Percentiles rank a stretch among this genome's conserved stretches.
Conservation (phyloP, 2,329 filamentous ascomycete genomes). For the Calonectria leucothoes region DNA sequence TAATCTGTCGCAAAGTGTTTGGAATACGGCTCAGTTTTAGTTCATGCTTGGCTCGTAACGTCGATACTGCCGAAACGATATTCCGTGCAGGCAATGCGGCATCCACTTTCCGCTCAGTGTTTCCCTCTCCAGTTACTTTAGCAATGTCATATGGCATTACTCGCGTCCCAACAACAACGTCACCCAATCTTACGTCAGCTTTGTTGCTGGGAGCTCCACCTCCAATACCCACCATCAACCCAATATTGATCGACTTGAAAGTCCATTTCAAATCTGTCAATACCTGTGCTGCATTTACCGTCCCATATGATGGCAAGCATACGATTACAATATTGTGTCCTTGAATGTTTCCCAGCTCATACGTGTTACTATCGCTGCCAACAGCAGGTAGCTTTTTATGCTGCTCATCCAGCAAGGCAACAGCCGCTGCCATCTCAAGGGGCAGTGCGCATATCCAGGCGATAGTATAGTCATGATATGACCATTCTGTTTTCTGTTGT, state of each 20-base stretch:
- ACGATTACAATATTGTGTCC: slow-evolving; percentile 42
- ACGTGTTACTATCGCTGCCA: slow-evolving; percentile 36
- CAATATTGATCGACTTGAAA: slow-evolving; percentile 46
- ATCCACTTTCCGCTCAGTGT: background rate
- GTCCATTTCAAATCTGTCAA: slow-evolving; percentile 48
- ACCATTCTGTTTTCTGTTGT: background rate
- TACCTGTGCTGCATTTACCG: slow-evolving; percentile 33
- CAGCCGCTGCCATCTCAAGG: slow-evolving; percentile 42
- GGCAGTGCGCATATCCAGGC: slow-evolving; percentile 46
- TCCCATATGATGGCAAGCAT: slow-evolving; percentile 38
- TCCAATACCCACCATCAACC: slow-evolving; percentile 40
- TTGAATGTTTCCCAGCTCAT: slow-evolving; percentile 33
- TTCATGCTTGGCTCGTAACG: slow-evolving; percentile 8
- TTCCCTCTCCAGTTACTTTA: slow-evolving; percentile 17
- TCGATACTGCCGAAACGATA: background rate
- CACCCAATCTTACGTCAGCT: slow-evolving; percentile 39
- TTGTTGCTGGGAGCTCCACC: slow-evolving; percentile 24
- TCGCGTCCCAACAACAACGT: slow-evolving; percentile 40
- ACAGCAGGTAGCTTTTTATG: slow-evolving; percentile 15
- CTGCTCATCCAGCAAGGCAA: slow-evolving; percentile 40
- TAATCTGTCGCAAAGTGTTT: background rate
- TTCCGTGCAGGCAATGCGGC: background rate
- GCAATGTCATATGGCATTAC: slow-evolving; percentile 43
- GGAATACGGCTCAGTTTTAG: background rate
- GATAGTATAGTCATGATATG: slow-evolving; percentile 30